Base-by-base conservation (phyloP, 805 yeast species). In the Candida silvicultrix region DNA sequence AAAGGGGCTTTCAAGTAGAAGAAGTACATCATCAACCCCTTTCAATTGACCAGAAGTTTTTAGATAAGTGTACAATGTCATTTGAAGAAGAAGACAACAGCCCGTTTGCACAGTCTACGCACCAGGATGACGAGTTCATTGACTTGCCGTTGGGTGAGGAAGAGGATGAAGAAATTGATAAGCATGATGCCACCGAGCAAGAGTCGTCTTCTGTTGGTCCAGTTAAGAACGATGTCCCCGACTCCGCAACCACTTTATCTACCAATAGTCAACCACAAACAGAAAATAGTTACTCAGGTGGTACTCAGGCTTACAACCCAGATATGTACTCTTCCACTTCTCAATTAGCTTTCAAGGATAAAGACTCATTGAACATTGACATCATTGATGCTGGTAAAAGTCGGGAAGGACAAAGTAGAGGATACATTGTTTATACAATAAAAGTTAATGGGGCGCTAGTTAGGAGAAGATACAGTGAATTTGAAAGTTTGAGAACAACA, bases 401-500 rank as follows among this genome's bases (percentile, higher is more conserved):
- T 44, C 83, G 78, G 49, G 97, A 92, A 55, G 89, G 90, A 11
- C 78, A 78, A 56, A 74, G 81, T 34, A 75, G 86, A 51, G 80
- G 89, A 2, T 92, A 83, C 55, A 81, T 92, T 22, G 88, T 89
- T 0, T 92, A 94, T 62, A 83, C 95, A 2, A 86, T 92, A 49
- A 74, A 76, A 49, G 68, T 78, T 40, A 68, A 81, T n/a, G 83
- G 71, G 8, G 69, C 78, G 29, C 66, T 75, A 11, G 90, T 89
- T 5, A 79, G 90, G 41, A 71, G 99, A 56, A 73, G 98, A 40
- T 94, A 94, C 62, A 85, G 96, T 31, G 99, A 94, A 62, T 94
- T 94, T 62, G 97, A 88, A 58, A 79, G 86, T 42, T 71, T 94
- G 40, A 72, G 97, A 49, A 83, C 79, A 37, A 75, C 85, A 5